A percentile compares a stretch with the other conserved stretches of the same genome.
phyloP scores from a whole-genome alignment of 208 protist genomes.

The Trypanosoma congolense region DNA sequence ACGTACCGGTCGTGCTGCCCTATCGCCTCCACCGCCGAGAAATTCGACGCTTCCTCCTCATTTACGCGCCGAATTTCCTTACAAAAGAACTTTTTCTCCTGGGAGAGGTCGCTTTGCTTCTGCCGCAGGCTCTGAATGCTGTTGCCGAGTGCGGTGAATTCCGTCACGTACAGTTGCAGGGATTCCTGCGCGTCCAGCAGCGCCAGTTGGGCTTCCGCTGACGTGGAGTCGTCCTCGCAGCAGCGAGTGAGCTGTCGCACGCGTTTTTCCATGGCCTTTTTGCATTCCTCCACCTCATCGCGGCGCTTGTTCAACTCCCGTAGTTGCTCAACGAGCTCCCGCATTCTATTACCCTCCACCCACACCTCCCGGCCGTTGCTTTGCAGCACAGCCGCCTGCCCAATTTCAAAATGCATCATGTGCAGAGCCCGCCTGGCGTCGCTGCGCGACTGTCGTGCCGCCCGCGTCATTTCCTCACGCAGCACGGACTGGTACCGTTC shows the following conservation, averaged over 20 bases:
- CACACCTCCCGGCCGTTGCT: conserved; percentile 56
- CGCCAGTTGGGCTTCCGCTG: conserved; percentile 28
- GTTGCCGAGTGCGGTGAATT: conserved; percentile 46
- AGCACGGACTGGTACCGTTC: conserved; percentile 46
- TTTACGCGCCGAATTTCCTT: conserved; percentile 77
- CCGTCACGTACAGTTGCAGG: conserved; percentile 41
- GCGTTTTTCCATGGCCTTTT: conserved; percentile 46
- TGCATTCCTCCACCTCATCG: conserved; percentile 48
- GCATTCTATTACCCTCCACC: conserved; percentile 59
- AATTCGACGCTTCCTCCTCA: conserved; percentile 77
- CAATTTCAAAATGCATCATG: conserved; percentile 68
- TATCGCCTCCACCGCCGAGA: conserved; percentile 37
- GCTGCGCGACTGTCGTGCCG: conserved; percentile 30
- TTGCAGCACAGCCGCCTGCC: conserved; percentile 56
- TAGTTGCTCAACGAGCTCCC: conserved; percentile 40
- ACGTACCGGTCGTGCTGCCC: conserved; percentile 73
- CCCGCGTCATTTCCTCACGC: conserved; percentile 44
- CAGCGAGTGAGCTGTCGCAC: conserved; percentile 50
- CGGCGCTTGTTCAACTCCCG: conserved; percentile 32
- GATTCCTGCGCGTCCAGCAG: conserved; percentile 51
- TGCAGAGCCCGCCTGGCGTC: conserved; percentile 60
- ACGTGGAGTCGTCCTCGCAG: conserved; percentile 50
- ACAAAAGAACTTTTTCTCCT: conserved; percentile 72
- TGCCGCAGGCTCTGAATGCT: conserved; percentile 30
- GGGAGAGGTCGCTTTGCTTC: conserved; percentile 41